These are phyloP conservation scores for Cutaneotrichosporon dermatis DNA, from an alignment of 1,284 basidiomycete genomes.

Conservation along the genomic window DNA sequence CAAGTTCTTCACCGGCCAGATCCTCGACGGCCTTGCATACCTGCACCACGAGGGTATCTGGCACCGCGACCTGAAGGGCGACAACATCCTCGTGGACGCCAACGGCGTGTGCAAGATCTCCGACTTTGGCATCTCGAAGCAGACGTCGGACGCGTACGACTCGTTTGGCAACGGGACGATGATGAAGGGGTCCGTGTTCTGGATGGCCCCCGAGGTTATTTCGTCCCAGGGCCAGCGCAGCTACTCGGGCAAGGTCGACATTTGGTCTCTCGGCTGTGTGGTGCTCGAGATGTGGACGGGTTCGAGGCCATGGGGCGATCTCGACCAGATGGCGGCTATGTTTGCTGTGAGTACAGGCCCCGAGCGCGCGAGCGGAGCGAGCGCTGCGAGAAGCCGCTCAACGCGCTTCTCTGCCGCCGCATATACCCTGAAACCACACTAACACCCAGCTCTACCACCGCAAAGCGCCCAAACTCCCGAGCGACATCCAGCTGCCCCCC, in stretches of 20 bases:
- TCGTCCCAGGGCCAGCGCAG: slow-evolving; percentile 45
- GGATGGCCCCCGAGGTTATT: slow-evolving; percentile 98
- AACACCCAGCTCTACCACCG: slow-evolving; percentile 50
- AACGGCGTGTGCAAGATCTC: slow-evolving; percentile 95
- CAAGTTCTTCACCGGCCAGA: slow-evolving; percentile 88
- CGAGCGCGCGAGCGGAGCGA: no score
- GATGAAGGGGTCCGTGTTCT: slow-evolving; percentile 96
- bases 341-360: slow-evolving; percentile 46
- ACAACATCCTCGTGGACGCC: slow-evolving; percentile 95
- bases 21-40: slow-evolving; percentile 86
- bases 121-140: slow-evolving; percentile 87
- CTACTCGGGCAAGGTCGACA: slow-evolving; percentile 95
- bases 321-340: slow-evolving; percentile 83
- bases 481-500: slow-evolving; percentile 67
- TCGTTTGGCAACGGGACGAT: slow-evolving; percentile 70
- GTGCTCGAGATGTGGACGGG: slow-evolving; percentile 98
- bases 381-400: no score
- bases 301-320: slow-evolving; percentile 80
- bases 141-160: slow-evolving; percentile 71
- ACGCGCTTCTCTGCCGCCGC: no score
- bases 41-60: slow-evolving; percentile 87
- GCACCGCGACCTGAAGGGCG: slow-evolving; percentile 96
- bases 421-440: no score
- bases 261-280: slow-evolving; percentile 97
- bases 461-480: slow-evolving; percentile 65